Percentiles rank a stretch among this genome's conserved stretches.
These are phyloP conservation scores for Xylaria venustula DNA, from an alignment of 495 filamentous ascomycete genomes.

Conservation along the genomic window DNA sequence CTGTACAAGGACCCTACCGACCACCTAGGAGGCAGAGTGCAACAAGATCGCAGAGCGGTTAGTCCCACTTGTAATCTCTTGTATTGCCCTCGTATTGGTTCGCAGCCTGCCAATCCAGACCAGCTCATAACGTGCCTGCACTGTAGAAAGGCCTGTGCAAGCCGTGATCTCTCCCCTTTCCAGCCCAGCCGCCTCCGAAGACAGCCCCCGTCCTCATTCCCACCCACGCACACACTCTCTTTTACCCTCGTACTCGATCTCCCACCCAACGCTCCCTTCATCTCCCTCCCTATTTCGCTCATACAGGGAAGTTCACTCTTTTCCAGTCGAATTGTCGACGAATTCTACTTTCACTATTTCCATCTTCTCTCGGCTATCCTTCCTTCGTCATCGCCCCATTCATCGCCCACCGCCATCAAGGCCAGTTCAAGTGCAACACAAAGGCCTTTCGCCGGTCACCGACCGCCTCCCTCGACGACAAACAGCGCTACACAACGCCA, in stretches of 20 bases:
- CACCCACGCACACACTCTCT: slow-evolving; percentile 1
- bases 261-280: slow-evolving; percentile 9
- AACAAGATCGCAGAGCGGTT: background rate
- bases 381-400: slow-evolving; percentile 2
- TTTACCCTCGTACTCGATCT: slow-evolving; percentile 1
- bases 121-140: slow-evolving; percentile 6
- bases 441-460: background rate
- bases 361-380: slow-evolving; percentile 1
- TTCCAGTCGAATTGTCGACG: slow-evolving; percentile 9
- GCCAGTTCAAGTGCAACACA: background rate
- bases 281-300: slow-evolving; percentile 18
- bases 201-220: slow-evolving; percentile 8
- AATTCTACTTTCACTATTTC: slow-evolving; percentile 13
- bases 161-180: background rate
- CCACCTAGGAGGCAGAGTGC: too few relatives aligned
- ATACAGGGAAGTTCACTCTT: slow-evolving; percentile 15
- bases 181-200: background rate
- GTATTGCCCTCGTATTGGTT: background rate
- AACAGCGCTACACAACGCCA: background rate
- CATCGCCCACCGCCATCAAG: slow-evolving; percentile 2
- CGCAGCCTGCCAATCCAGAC: background rate
- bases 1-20: too few relatives aligned
- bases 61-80: slow-evolving; percentile 9
- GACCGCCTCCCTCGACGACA: background rate
- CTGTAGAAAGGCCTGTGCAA: background rate